These are phyloP conservation scores for Suillus clintonianus DNA, from an alignment of 768 basidiomycete species.

Conservation along the genomic window DNA sequence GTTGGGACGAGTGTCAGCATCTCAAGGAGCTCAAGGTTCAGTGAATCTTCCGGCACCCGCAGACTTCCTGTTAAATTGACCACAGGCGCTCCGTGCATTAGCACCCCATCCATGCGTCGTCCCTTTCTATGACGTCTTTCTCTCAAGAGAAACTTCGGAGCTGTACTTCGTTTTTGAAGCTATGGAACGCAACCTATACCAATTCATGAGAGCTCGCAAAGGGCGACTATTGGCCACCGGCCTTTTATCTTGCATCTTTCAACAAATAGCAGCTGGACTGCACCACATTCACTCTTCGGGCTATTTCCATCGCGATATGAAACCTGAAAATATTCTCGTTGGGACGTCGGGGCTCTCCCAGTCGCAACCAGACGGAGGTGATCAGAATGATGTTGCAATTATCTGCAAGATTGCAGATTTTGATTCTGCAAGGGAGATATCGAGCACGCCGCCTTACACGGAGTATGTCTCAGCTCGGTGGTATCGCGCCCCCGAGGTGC, in stretches of 20 bases:
- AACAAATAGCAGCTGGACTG: constrained; percentile 88
- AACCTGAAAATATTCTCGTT: constrained; percentile 97
- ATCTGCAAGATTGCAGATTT: constrained; percentile 99
- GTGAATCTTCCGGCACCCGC: constrained; percentile 11
- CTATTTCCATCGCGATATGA: constrained; percentile 99
- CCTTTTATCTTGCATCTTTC: constrained; percentile 91
- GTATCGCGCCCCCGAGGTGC: constrained; percentile 98
- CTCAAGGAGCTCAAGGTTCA: constrained; percentile 92
- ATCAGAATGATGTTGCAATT: constrained; percentile 90
- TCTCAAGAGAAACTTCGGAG: constrained; percentile 89
- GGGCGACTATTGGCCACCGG: constrained; percentile 93
- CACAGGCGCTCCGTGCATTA: constrained; percentile 89
- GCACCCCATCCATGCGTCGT: constrained; percentile 96
- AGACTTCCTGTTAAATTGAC: constrained; percentile 15
- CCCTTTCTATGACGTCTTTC: constrained; percentile 97
- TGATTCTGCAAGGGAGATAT: constrained; percentile 89
- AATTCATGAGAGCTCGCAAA: constrained; percentile 95
- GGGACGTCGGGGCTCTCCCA: constrained; percentile 92
- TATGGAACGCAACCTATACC: constrained; percentile 99
- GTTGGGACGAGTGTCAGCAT: constrained; percentile 95
- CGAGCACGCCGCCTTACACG: constrained; percentile 89
- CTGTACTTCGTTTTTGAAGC: constrained; percentile 99
- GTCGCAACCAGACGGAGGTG: constrained; percentile 58
- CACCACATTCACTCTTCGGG: constrained; percentile 90
- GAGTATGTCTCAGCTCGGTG: constrained; percentile 99